These are phyloP conservation scores for Kazachstania africana DNA, from an alignment of 805 yeast genomes.

Conservation along the genomic window DNA sequence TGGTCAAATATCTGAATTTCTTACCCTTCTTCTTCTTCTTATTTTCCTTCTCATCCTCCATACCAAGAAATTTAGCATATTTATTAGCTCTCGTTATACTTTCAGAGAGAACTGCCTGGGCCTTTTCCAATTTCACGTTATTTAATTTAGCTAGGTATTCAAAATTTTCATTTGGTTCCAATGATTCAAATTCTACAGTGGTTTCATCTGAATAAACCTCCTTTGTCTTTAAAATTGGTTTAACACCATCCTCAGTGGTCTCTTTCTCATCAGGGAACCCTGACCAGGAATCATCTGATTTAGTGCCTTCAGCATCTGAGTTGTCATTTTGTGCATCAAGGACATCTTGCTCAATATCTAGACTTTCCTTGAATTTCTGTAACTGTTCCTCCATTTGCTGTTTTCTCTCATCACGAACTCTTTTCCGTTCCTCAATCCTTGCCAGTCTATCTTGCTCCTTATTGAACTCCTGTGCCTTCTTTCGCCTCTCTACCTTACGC, in stretches of 20 bases:
- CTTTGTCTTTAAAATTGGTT: slow-evolving; percentile 25
- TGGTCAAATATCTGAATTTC: slow-evolving; percentile 82
- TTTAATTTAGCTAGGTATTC: slow-evolving; percentile 55
- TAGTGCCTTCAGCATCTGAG: slow-evolving; percentile 7
- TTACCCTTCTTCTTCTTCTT: slow-evolving; percentile 33
- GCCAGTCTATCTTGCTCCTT: slow-evolving; percentile 69
- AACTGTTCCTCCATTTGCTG: slow-evolving; percentile 49
- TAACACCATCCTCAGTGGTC: slow-evolving; percentile 11
- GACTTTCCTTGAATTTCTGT: slow-evolving; percentile 22
- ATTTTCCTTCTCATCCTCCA: slow-evolving; percentile 28
- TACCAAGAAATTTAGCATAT: slow-evolving; percentile 62
- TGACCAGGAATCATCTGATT: slow-evolving; percentile 28
- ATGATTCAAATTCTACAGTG: slow-evolving; percentile 37
- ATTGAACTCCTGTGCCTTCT: slow-evolving; percentile 65
- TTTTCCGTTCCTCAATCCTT: slow-evolving; percentile 64
- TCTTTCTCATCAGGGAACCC: slow-evolving; percentile 27
- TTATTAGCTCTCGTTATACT: slow-evolving; percentile 72
- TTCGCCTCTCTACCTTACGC: slow-evolving; percentile 78
- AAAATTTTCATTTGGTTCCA: slow-evolving; percentile 38
- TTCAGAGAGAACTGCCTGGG: slow-evolving; percentile 58
- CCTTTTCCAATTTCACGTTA: slow-evolving; percentile 56
- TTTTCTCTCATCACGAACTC: slow-evolving; percentile 50
- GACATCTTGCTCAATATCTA: slow-evolving; percentile 19
- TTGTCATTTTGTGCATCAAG: slow-evolving; percentile 10
- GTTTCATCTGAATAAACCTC: slow-evolving; percentile 28